Evolutionary conservation across 23 red algal genomes (phyloP).

Genomic region (Gracilariopsis chorda): DNA sequence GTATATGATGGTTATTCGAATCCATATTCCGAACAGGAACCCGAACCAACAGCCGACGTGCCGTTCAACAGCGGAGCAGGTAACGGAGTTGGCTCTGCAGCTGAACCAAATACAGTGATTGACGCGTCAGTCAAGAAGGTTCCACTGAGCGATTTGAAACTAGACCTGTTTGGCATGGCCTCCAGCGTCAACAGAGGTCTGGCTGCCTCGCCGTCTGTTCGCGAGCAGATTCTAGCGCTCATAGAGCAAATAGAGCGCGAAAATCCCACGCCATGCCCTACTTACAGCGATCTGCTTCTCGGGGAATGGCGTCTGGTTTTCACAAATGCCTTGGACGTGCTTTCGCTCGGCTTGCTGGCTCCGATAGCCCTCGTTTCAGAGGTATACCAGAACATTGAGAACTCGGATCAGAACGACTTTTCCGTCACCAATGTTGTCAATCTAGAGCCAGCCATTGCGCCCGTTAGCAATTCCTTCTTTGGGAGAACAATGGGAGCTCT

Average conservation of each 20-base stretch:
- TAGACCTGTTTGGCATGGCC: background rate
- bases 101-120: too few relatives aligned
- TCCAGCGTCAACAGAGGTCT: slow-evolving; percentile 49
- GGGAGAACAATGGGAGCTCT: slow-evolving; percentile 17
- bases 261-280: background rate
- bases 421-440: slow-evolving; percentile 62
- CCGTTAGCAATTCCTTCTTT: slow-evolving; percentile 44
- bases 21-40: too few relatives aligned
- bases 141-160: background rate
- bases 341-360: slow-evolving; percentile 44
- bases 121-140: slow-evolving; percentile 16
- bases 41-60: too few relatives aligned
- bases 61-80: background rate
- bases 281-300: slow-evolving; percentile 11
- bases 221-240: background rate
- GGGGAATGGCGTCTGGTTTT: slow-evolving; percentile 58
- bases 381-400: slow-evolving; percentile 56
- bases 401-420: background rate
- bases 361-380: slow-evolving; percentile 33
- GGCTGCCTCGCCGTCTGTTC: background rate
- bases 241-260: slow-evolving; percentile 55
- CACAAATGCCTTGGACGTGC: slow-evolving; percentile 66
- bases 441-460: slow-evolving; percentile 41
- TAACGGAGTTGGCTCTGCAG: background rate
- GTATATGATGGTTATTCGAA: too few relatives aligned